Percentiles rank a stretch among this genome's conserved stretches.
Conservation (phyloP, 805 yeast species). For the Schwanniomyces sp. region DNA sequence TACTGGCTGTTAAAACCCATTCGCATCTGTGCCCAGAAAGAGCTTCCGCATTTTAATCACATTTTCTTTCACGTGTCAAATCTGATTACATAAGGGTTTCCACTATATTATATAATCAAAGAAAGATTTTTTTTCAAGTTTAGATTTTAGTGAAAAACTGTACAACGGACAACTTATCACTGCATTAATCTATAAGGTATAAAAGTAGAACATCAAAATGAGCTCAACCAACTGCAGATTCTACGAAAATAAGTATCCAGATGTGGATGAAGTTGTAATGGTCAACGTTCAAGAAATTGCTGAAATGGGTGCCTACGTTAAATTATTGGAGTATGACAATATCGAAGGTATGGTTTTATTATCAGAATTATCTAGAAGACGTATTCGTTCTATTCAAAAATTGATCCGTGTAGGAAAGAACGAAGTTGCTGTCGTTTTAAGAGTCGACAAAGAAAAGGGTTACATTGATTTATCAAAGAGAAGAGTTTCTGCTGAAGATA, state of each 20-base stretch:
- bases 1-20: background rate
- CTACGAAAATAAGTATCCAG: conserved; percentile 98
- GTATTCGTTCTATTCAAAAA: conserved; percentile 96
- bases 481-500: conserved; percentile 97
- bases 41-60: background rate
- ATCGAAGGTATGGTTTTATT: conserved; percentile 98
- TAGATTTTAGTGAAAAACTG: background rate
- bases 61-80: background rate
- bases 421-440: conserved; percentile 95
- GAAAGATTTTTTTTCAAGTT: background rate
- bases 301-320: conserved; percentile 99
- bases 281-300: conserved; percentile 98
- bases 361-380: conserved; percentile 96
- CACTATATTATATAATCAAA: background rate
- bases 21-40: background rate
- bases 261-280: conserved; percentile 98
- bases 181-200: background rate
- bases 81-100: background rate
- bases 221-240: conserved; percentile 90
- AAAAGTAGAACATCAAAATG: conserved; percentile 40
- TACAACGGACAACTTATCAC: background rate
- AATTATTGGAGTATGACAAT: conserved; percentile 92
- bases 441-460: conserved; percentile 98
- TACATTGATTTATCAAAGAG: conserved; percentile 97
- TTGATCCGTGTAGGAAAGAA: conserved; percentile 97